phyloP scores from a whole-genome alignment of 257 asterid genomes.

The Prunella vulgaris region DNA sequence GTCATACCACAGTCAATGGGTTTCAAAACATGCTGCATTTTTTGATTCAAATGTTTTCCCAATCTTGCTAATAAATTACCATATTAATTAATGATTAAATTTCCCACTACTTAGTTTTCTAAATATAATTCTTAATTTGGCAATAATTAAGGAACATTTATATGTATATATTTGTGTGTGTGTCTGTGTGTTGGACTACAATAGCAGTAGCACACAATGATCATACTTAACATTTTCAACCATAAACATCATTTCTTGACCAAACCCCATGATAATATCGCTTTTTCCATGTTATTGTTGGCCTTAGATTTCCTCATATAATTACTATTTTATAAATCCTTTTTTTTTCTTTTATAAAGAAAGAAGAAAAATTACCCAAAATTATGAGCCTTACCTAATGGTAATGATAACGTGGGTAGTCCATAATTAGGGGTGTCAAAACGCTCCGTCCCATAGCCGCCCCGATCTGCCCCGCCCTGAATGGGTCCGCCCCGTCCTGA shows the following conservation, averaged over 20 bases:
- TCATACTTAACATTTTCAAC: conserved; percentile 20
- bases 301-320: conserved; percentile 1
- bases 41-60: conserved; percentile 13
- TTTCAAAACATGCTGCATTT: conserved; percentile 31
- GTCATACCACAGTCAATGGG: conserved; percentile 23
- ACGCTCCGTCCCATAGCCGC: not conserved
- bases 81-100: conserved; percentile 18
- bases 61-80: conserved; percentile 6
- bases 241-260: conserved; percentile 25
- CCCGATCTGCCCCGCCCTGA: too few species aligned
- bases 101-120: not conserved
- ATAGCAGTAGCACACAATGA: conserved; percentile 16
- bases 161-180: too few species aligned
- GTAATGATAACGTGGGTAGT: not conserved
- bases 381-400: not conserved
- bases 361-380: not conserved
- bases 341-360: not conserved
- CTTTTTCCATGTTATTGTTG: conserved; percentile 17
- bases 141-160: conserved; percentile 16
- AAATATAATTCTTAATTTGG: not conserved
- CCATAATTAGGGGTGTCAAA: not conserved
- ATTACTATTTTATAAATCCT: not conserved
- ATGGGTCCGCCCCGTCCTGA: too few species aligned
- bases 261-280: conserved; percentile 8
- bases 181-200: conserved; percentile 16